These are phyloP conservation scores for Claviceps purpurea DNA, from an alignment of 2,329 filamentous ascomycete species.

Conservation along the genomic window DNA sequence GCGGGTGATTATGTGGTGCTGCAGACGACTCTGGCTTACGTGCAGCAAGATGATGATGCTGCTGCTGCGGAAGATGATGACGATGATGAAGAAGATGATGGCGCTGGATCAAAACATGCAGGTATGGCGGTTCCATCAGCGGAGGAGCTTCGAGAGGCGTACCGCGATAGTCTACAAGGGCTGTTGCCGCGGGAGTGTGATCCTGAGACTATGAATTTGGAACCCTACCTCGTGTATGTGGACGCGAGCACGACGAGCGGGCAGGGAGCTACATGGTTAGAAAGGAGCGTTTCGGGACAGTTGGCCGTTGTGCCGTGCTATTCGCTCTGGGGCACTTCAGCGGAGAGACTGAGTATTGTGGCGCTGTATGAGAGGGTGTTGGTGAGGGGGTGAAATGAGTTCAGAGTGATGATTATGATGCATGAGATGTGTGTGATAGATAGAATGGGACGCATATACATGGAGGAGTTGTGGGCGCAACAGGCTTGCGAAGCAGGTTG, in stretches of 20 bases:
- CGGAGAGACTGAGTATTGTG: slow-evolving; percentile 19
- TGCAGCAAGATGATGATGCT: background rate
- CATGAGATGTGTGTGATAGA: background rate
- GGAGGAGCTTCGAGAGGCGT: background rate
- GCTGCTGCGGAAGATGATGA: background rate
- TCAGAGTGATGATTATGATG: background rate
- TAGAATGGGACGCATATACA: no score
- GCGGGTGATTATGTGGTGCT: slow-evolving; percentile 12
- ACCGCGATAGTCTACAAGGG: background rate
- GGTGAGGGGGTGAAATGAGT: background rate
- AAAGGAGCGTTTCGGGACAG: slow-evolving; percentile 1
- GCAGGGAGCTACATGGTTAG: slow-evolving; percentile 5
- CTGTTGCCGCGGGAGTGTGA: background rate
- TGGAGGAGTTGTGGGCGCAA: no score
- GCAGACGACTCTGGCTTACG: slow-evolving; percentile 18
- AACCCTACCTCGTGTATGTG: slow-evolving; percentile 20
- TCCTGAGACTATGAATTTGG: background rate
- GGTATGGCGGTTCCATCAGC: background rate
- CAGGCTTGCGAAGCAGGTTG: no score
- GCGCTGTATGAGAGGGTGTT: slow-evolving; percentile 18
- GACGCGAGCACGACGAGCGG: slow-evolving; percentile 12
- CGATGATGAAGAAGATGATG: background rate
- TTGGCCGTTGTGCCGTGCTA: slow-evolving; percentile 21
- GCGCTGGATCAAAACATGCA: background rate
- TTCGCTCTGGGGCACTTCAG: slow-evolving; percentile 21